A percentile compares a stretch with the other conserved stretches of the same genome.
Conservation (phyloP, 1,284 basidiomycete genomes). For the Sanghuangporus baumii region DNA sequence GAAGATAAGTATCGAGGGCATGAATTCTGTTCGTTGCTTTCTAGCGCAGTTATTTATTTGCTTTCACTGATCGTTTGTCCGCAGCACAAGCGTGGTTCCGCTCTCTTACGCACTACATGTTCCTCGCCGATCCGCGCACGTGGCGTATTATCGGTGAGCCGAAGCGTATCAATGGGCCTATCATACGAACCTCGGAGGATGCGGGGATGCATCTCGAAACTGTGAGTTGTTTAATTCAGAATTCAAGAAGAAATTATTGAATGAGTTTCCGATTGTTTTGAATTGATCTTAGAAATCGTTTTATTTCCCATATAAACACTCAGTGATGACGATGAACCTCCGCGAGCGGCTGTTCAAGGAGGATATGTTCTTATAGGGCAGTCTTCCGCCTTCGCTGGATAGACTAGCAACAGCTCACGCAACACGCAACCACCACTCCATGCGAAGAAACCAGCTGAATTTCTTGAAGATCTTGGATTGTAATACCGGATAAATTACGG, state of each 20-base stretch:
- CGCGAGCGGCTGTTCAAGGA: constrained; percentile 16
- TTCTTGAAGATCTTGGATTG: no score
- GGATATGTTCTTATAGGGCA: constrained; percentile 4
- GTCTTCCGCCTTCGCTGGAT: no score
- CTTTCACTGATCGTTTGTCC: background rate
- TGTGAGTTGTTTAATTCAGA: constrained; percentile 22
- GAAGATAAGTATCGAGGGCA: constrained; percentile 43
- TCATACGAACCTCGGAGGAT: constrained; percentile 27
- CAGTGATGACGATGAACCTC: constrained; percentile 16
- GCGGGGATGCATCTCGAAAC: constrained; percentile 31
- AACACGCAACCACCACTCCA: no score
- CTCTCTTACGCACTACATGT: constrained; percentile 41
- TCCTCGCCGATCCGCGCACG: constrained; percentile 45
- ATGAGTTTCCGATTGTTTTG: background rate
- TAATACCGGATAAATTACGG: no score
- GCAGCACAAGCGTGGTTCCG: constrained; percentile 42
- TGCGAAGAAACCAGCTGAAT: no score
- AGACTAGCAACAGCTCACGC: no score
- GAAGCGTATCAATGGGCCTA: constrained; percentile 31
- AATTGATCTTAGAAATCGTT: constrained; percentile 2
- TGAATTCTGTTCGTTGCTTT: constrained; percentile 31
- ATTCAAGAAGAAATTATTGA: background rate
- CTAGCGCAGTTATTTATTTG: background rate
- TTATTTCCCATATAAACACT: constrained; percentile 15
- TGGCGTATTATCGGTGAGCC: constrained; percentile 44